Percentiles rank a stretch among this genome's conserved stretches.
phyloP scores from a whole-genome alignment of 169 alveolate species.

The Plasmodium knowlesi region DNA sequence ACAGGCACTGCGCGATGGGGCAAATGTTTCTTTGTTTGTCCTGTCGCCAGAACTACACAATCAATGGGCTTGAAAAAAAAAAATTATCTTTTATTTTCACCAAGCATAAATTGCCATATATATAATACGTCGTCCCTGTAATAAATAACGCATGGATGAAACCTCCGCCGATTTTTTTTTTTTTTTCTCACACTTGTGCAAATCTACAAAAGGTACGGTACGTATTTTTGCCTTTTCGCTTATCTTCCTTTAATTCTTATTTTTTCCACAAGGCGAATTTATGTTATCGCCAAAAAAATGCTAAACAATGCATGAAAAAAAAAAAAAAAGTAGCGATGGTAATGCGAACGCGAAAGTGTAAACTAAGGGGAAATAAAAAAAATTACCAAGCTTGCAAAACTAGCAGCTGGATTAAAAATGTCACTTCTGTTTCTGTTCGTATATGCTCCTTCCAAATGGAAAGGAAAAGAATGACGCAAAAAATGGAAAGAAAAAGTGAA shows the following conservation, averaged over 20 bases:
- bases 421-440: neutral
- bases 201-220: neutral
- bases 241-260: neutral
- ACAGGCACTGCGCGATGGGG: neutral
- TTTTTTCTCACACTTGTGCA: neutral
- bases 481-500: neutral
- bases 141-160: neutral
- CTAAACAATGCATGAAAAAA: neutral
- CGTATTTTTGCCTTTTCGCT: neutral
- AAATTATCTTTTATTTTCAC: neutral
- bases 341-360: neutral
- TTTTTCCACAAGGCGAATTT: neutral
- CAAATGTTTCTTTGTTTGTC: neutral
- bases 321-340: neutral
- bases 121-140: neutral
- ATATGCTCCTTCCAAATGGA: neutral
- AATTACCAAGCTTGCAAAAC: neutral
- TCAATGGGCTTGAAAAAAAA: neutral
- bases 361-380: neutral
- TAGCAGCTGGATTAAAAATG: neutral
- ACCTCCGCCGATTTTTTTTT: neutral
- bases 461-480: neutral
- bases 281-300: neutral
- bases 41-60: neutral
- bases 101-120: neutral